phyloP scores from a whole-genome alignment of 1,139 yeast genomes.

The Debaryomyces coudertii region DNA sequence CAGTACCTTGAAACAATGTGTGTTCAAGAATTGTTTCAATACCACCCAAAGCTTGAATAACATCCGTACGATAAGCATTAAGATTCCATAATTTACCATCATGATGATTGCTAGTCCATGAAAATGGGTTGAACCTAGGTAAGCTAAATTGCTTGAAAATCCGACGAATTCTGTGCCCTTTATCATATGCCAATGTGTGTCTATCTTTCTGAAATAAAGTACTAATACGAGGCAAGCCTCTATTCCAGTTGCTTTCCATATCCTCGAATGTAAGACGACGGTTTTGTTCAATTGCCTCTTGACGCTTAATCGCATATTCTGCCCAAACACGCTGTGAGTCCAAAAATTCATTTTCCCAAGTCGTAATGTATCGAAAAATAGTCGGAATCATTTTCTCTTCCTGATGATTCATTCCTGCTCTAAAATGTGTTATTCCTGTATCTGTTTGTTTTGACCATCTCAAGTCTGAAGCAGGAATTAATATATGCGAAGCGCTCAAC shows the following conservation, averaged over 20 bases:
- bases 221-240: conserved; percentile 95
- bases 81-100: conserved; percentile 97
- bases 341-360: conserved; percentile 95
- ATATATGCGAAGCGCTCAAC: conserved; percentile 94
- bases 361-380: conserved; percentile 84
- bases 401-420: conserved; percentile 88
- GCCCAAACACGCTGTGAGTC: conserved; percentile 99
- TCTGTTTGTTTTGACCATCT: conserved; percentile 93
- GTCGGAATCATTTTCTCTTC: conserved; percentile 89
- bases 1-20: conserved; percentile 93
- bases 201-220: conserved; percentile 95
- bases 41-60: conserved; percentile 96
- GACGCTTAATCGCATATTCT: conserved; percentile 88
- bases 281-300: conserved; percentile 84
- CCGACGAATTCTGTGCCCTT: conserved; percentile 85
- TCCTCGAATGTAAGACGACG: conserved; percentile 91
- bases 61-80: conserved; percentile 91
- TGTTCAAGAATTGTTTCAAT: conserved; percentile 95
- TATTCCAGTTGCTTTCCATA: conserved; percentile 91
- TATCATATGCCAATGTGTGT: conserved; percentile 91
- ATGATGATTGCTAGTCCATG: conserved; percentile 96
- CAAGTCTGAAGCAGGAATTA: conserved; percentile 91
- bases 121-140: conserved; percentile 80
- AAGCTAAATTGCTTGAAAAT: conserved; percentile 76
- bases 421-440: conserved; percentile 90